A percentile compares a stretch with the other conserved stretches of the same genome.
Evolutionary conservation across 495 filamentous ascomycete species (phyloP).

Genomic region (Cudoniella acicularis): DNA sequence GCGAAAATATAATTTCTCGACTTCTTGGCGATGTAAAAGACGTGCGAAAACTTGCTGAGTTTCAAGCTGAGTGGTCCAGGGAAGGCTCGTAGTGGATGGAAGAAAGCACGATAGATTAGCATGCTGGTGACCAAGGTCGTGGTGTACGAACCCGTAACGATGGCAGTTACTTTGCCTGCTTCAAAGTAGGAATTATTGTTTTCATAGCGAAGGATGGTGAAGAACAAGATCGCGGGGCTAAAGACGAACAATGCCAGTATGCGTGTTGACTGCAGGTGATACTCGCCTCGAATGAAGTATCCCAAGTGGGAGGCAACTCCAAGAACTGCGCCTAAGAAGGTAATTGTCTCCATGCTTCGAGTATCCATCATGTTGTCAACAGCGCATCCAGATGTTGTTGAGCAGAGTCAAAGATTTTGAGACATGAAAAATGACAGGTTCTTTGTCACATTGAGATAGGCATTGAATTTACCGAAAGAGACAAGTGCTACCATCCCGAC

Average conservation of each 20-base stretch:
- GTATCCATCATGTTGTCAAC: background rate
- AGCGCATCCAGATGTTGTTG: background rate
- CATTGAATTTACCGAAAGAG: no score
- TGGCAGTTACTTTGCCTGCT: background rate
- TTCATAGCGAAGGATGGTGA: background rate
- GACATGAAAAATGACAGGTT: no score
- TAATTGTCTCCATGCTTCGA: background rate
- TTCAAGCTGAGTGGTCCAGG: constrained; percentile 40
- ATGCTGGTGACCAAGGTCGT: constrained; percentile 40
- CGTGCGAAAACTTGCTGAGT: constrained; percentile 41
- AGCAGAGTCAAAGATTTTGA: no score
- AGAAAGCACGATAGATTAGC: constrained; percentile 39
- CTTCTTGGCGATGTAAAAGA: constrained; percentile 25
- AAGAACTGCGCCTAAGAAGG: background rate
- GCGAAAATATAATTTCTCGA: constrained; percentile 35
- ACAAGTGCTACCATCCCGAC: no score
- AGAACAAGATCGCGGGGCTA: background rate
- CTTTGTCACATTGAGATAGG: no score
- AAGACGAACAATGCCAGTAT: constrained; percentile 9
- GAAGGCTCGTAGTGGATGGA: constrained; percentile 42
- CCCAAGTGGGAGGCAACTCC: constrained; percentile 10
- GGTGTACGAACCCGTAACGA: constrained; percentile 24
- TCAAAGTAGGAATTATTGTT: background rate
- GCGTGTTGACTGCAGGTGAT: constrained; percentile 22
- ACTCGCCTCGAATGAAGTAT: constrained; percentile 26